Conservation (phyloP, 164 flowering plant genomes). For the Umbilicus rupestris region DNA sequence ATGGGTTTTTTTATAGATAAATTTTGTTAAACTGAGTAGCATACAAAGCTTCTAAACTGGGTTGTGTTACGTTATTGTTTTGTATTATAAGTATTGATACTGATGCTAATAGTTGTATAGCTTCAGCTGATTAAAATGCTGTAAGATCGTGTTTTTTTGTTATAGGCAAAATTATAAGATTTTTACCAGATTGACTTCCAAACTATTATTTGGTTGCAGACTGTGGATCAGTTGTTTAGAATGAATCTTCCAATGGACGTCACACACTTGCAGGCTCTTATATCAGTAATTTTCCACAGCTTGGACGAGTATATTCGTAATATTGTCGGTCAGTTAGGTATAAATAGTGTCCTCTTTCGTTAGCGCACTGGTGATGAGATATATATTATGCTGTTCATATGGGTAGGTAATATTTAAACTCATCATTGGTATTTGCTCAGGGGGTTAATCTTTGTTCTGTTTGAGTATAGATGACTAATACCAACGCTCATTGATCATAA, state of each 20-base stretch:
- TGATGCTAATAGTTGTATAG: neutral
- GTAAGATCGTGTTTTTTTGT: neutral
- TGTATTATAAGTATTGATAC: neutral
- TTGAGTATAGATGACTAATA: too few relatives aligned
- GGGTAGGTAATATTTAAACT: too few relatives aligned
- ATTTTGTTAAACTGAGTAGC: too few relatives aligned
- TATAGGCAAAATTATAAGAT: neutral
- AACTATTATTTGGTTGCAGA: constrained; percentile 36
- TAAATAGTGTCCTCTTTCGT: neutral
- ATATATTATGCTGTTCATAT: too few relatives aligned
- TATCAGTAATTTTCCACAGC: constrained; percentile 53
- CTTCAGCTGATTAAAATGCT: neutral
- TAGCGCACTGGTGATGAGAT: neutral
- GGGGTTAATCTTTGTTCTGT: too few relatives aligned
- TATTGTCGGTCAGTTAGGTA: constrained; percentile 53
- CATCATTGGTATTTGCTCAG: too few relatives aligned
- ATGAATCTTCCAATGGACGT: constrained; percentile 64
- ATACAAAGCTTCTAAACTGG: too few relatives aligned
- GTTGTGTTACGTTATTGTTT: too few relatives aligned
- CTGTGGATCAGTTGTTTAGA: constrained; percentile 68
- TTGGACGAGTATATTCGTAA: constrained; percentile 60
- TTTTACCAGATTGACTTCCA: constrained; percentile 5
- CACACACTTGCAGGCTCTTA: constrained; percentile 66
- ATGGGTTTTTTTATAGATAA: too few relatives aligned
- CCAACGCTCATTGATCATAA: too few relatives aligned